Evolutionary conservation across 768 basidiomycete species (phyloP).

Genomic region (Tricholoma flavovirens): DNA sequence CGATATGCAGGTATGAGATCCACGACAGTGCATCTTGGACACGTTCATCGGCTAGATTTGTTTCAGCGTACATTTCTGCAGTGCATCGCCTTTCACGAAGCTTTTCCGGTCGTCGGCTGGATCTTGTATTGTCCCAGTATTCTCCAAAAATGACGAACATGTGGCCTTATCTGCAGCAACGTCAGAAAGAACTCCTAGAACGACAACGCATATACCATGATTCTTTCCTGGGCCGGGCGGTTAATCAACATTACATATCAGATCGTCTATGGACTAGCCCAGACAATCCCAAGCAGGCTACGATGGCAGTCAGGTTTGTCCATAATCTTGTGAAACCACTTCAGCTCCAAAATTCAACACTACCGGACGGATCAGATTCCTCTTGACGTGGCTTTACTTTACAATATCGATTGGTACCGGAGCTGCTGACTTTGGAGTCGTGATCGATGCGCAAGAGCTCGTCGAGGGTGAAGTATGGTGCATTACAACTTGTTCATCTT

Average conservation of each 20-base stretch:
- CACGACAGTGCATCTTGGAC: slow-evolving; percentile 1
- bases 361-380: slow-evolving; percentile 37
- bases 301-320: slow-evolving; percentile 48
- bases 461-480: slow-evolving; percentile 57
- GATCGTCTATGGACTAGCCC: slow-evolving; percentile 53
- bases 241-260: slow-evolving; percentile 33
- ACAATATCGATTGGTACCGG: slow-evolving; percentile 46
- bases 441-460: slow-evolving; percentile 48
- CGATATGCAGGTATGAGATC: slow-evolving; percentile 52
- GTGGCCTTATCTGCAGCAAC: slow-evolving; percentile 64
- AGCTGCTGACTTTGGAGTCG: slow-evolving; percentile 21
- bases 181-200: slow-evolving; percentile 36
- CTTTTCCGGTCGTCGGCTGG: slow-evolving; percentile 48
- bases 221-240: slow-evolving; percentile 45
- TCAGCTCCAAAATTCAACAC: background rate
- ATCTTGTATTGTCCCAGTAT: slow-evolving; percentile 30
- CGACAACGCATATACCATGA: slow-evolving; percentile 34
- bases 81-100: slow-evolving; percentile 36
- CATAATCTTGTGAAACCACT: background rate
- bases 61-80: slow-evolving; percentile 60
- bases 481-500: slow-evolving; percentile 29
- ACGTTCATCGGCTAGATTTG: background rate
- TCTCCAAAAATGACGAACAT: slow-evolving; percentile 49
- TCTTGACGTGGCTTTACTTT: slow-evolving; percentile 61
- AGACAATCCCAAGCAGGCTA: slow-evolving; percentile 51